Evolutionary conservation across 2,329 filamentous ascomycete genomes (phyloP).

Genomic region (Knoxdaviesia proteae): DNA sequence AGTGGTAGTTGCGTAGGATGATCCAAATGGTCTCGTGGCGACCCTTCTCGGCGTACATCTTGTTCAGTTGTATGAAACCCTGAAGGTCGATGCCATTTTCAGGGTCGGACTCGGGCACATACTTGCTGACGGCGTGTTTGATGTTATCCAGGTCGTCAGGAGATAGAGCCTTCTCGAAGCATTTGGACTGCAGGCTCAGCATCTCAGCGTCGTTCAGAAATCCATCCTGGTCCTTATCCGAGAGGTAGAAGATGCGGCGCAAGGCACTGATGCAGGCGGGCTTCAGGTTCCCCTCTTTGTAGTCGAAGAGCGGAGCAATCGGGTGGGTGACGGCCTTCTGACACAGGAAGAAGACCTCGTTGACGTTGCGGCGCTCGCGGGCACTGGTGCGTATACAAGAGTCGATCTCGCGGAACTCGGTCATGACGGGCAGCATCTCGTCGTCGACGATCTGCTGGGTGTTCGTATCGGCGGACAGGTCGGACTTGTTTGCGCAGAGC

Average conservation of each 20-base stretch:
- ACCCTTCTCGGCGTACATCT: slow-evolving; percentile 90
- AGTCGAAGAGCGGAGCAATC: slow-evolving; percentile 88
- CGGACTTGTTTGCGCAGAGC: slow-evolving; percentile 93
- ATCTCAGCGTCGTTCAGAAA: slow-evolving; percentile 81
- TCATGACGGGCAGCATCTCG: slow-evolving; percentile 96
- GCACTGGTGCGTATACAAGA: slow-evolving; percentile 92
- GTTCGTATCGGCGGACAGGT: slow-evolving; percentile 52
- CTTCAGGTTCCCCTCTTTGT: slow-evolving; percentile 77
- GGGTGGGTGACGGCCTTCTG: slow-evolving; percentile 96
- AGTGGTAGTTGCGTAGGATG: slow-evolving; percentile 83
- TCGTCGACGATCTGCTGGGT: slow-evolving; percentile 79
- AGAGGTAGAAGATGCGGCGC: slow-evolving; percentile 82
- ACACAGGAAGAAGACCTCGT: slow-evolving; percentile 92
- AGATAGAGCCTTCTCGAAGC: slow-evolving; percentile 73
- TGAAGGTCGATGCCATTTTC: slow-evolving; percentile 57
- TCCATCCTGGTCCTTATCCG: slow-evolving; percentile 90
- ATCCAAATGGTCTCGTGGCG: slow-evolving; percentile 98
- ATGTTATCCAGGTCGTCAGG: slow-evolving; percentile 74
- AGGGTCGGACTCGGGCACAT: slow-evolving; percentile 38
- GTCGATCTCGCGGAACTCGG: slow-evolving; percentile 96
- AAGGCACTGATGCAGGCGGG: slow-evolving; percentile 73
- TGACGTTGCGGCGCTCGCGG: slow-evolving; percentile 79
- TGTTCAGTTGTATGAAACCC: slow-evolving; percentile 81
- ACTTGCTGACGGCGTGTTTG: slow-evolving; percentile 64
- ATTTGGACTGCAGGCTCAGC: slow-evolving; percentile 73